phyloP scores from a whole-genome alignment of 1,284 basidiomycete genomes.

The Ustilago tritici region DNA sequence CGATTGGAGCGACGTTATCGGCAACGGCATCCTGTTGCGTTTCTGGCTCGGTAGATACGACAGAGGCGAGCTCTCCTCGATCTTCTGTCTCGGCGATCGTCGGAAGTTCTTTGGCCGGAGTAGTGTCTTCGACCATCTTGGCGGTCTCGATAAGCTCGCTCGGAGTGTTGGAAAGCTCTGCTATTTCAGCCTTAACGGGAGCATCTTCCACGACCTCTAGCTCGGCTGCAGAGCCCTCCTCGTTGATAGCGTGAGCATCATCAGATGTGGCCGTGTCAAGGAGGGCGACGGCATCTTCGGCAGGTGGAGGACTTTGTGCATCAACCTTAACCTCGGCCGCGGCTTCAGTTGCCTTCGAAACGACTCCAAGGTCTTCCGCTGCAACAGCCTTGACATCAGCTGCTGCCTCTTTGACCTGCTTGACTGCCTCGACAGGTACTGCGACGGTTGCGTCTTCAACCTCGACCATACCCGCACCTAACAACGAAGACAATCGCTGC shows the following conservation, averaged over 20 bases:
- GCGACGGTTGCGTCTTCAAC: background rate
- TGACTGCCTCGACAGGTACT: background rate
- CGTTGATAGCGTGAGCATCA: background rate
- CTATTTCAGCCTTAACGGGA: background rate
- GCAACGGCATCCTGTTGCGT: background rate
- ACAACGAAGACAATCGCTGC: constrained; percentile 32
- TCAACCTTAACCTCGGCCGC: background rate
- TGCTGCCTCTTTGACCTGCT: background rate
- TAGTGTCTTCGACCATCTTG: background rate
- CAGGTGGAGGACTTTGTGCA: background rate
- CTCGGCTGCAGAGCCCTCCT: background rate
- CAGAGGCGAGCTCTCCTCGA: background rate
- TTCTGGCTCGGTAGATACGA: background rate
- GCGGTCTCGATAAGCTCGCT: background rate
- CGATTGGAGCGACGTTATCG: background rate
- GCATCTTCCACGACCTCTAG: background rate
- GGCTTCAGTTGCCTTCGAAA: too few relatives aligned
- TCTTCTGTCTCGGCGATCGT: background rate
- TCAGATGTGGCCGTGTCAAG: too few relatives aligned
- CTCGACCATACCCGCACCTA: background rate
- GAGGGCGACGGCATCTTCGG: background rate
- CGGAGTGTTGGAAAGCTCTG: background rate
- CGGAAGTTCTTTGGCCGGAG: background rate
- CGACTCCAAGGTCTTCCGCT: background rate
- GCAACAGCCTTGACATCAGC: background rate